Base-by-base conservation (phyloP, 306 rosid species). In the Acacia melanoxylon region DNA sequence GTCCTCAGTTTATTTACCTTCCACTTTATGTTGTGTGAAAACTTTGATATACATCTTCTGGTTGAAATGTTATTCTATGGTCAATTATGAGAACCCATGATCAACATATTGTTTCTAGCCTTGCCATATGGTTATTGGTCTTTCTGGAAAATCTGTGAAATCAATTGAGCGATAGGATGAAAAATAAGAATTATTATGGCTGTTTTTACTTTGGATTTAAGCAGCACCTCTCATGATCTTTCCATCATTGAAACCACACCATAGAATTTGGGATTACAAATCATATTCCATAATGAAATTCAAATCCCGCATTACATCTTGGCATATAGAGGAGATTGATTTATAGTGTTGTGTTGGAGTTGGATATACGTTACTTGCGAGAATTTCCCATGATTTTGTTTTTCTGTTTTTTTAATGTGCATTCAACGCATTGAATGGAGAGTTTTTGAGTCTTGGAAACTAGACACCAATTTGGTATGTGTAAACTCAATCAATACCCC, bases 1-100 rank as follows among this genome's bases (percentile, higher is more conserved):
- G 54, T 54, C 49, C 51, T 35, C n/a, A 1, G 46, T 74, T 72
- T 52, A 33, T 35, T 13, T 37, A n/a, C 54, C 37, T 14, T 37
- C 15, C 42, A 33, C 8, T 29, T 52, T 33, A 41, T 59, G 35
- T 33, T 48, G 31, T 22, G 27, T 42, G 74, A 29, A 76, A 62
- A 33, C 44, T 78, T 78, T 27, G 68, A 46, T 83, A 9, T 76
- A 2, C 29, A 37, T 72, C 9, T 61, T 74, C 46, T n/a, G 2
- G 5, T 81, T 74, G 73, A 52, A 79, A 78, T 41, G 33, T 2
- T 68, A 52, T 83, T 72, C 59, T 29, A 9, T 20, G 27, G 56
- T 69, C 20, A 62, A 51, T n/a, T 16, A 1, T 24, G 25, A 49
- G 81, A 78, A 35, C 68, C 46, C 59, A 24, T 69, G 76, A 69